Evolutionary conservation across 768 basidiomycete genomes (phyloP), one percentile per base, ranked within the genome.

Genomic region (Leccinum barrowsii): DNA sequence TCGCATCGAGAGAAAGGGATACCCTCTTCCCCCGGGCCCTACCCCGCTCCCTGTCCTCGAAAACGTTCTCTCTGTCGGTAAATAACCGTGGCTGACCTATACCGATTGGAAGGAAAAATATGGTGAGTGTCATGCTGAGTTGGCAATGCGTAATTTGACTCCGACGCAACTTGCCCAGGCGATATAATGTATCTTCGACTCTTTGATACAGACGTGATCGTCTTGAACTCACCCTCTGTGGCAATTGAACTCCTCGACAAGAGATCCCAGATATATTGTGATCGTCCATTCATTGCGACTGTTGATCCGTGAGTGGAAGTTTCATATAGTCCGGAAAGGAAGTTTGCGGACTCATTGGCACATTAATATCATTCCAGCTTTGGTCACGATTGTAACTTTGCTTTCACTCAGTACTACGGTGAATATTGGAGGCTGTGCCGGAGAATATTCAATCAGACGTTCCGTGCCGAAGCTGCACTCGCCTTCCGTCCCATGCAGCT

Each of bases 401-500:
- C n/a, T 12, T 49, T 54, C 15, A 6, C 13, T 5, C 30, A 13
- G 7, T 51, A 51, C 12, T 24, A 24, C 24, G 50, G 50, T 21
- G 50, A 51, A 11, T 26, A 51, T 21, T 35, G 30, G 50, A 52
- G 50, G 13, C n/a, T 35, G 50, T 65, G 65, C 15, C 59, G 65
- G 22, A 55, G 64, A 30, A 66, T 65, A 44, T 60, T 66, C 10
- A 57, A 63, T 35, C 59, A 66, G 22, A 65, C 65, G 4, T 66
- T 66, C 50, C 57, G 52, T 28, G 58, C 62, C 2, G 48, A 59
- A 2, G 56, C 59, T 4, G 21, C 46, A 1, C n/a, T 49, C 11
- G 19, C 24, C 8, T 63, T 66, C 52, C 64, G 55, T 2, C 59
- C 65, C 6, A 61, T 59, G 55, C 65, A 66, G 24, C 62, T 66